Percentiles rank a stretch among this genome's conserved stretches.
phyloP scores from a whole-genome alignment of 257 asterid species.

The Nicotiana knightiana region DNA sequence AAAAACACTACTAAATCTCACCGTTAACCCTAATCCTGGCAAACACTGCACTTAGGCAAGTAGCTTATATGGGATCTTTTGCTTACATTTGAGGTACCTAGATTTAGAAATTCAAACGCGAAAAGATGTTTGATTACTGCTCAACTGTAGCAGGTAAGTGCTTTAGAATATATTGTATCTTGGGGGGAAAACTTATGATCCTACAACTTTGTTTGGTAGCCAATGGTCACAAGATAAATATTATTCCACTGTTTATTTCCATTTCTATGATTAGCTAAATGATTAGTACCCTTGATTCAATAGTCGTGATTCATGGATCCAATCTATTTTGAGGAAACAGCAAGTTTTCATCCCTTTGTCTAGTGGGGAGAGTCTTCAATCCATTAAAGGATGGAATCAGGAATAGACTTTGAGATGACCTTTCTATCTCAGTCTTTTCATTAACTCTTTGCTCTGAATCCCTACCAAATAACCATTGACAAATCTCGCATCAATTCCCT shows the following conservation, averaged over 20 bases:
- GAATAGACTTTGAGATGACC: neutral
- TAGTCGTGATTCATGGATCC: neutral
- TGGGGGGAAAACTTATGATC: neutral
- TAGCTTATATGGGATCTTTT: neutral
- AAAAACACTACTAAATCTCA: neutral
- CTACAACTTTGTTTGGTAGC: neutral
- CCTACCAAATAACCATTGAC: neutral
- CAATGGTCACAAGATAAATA: neutral
- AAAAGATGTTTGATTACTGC: neutral
- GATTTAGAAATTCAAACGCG: neutral
- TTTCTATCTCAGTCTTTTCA: neutral
- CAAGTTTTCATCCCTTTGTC: neutral
- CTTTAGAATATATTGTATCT: neutral
- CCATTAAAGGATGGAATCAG: neutral
- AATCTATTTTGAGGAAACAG: neutral
- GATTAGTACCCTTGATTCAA: neutral
- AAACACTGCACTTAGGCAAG: neutral
- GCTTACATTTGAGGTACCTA: neutral
- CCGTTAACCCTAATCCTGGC: neutral
- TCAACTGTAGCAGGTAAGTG: neutral
- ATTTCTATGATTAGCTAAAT: neutral
- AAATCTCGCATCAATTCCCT: neutral
- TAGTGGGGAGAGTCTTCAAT: neutral
- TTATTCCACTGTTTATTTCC: neutral
- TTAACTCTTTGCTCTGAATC: neutral